A percentile compares a stretch with the other conserved stretches of the same genome.
Evolutionary conservation across 1,284 basidiomycete genomes (phyloP).

Genomic region (Leccinum discolor): DNA sequence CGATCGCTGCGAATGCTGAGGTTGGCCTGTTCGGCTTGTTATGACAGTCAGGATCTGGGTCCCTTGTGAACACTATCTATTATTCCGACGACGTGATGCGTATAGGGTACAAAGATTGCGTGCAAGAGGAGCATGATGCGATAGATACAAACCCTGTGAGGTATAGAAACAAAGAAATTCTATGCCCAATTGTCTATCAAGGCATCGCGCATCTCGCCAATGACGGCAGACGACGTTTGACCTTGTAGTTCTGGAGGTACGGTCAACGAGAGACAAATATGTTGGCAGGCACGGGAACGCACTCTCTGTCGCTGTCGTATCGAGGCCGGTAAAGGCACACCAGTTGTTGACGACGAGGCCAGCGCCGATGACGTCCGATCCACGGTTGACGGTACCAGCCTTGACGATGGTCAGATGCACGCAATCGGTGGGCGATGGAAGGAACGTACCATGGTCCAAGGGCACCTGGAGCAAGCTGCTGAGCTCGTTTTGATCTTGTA

Average conservation of each 20-base stretch:
- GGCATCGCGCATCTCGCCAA: conserved; percentile 93
- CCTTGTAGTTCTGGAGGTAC: conserved; percentile 77
- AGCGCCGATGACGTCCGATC: conserved; percentile 96
- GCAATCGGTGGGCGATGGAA: neutral
- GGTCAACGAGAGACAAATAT: conserved; percentile 2
- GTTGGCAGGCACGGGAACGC: conserved; percentile 35
- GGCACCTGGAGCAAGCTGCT: conserved; percentile 95
- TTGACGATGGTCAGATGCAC: conserved; percentile 30
- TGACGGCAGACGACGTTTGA: conserved; percentile 82
- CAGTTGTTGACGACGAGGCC: conserved; percentile 99
- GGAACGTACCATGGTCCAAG: conserved; percentile 71
- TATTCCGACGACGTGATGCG: conserved; percentile 15
- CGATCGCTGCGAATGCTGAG: too few relatives aligned
- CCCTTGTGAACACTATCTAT: conserved; percentile 12
- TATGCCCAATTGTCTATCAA: conserved; percentile 95
- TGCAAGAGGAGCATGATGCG: conserved; percentile 6
- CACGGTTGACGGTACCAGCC: conserved; percentile 98
- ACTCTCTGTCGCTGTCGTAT: conserved; percentile 98
- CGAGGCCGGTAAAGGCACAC: conserved; percentile 96
- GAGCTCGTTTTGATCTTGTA: conserved; percentile 98
- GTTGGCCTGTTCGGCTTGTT: conserved; percentile 40
- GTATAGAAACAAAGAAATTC: conserved; percentile 11
- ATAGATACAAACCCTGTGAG: neutral
- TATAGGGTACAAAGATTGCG: conserved; percentile 22
- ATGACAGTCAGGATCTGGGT: conserved; percentile 7